Conservation (phyloP, 2,329 filamentous ascomycete genomes). For the Leptodontidium sp. region DNA sequence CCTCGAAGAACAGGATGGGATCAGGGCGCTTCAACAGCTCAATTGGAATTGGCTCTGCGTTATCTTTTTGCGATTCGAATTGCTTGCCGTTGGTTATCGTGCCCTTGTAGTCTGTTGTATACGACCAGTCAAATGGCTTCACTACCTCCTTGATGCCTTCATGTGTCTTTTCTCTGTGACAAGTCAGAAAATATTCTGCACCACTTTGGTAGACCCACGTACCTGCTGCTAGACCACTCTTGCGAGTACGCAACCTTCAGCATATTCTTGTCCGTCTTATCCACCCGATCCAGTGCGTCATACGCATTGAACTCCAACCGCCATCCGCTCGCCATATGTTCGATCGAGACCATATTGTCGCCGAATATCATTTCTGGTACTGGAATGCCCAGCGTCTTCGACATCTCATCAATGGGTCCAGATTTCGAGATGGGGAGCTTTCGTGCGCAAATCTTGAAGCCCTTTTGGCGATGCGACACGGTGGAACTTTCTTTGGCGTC, state of each 20-base stretch:
- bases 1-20: conserved; percentile 95
- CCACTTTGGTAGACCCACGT: neutral
- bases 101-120: conserved; percentile 87
- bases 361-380: conserved; percentile 99
- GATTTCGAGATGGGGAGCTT: conserved; percentile 96
- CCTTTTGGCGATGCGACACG: conserved; percentile 63
- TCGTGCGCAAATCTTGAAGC: conserved; percentile 80
- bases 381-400: conserved; percentile 79
- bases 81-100: conserved; percentile 57
- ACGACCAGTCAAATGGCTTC: conserved; percentile 98
- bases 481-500: conserved; percentile 62
- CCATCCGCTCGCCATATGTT: conserved; percentile 81
- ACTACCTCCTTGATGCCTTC: conserved; percentile 92
- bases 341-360: conserved; percentile 83
- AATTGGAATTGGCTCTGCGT: conserved; percentile 71
- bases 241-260: conserved; percentile 92
- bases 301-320: conserved; percentile 81
- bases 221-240: conserved; percentile 72
- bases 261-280: conserved; percentile 92
- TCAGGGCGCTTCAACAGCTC: conserved; percentile 88
- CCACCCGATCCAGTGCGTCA: conserved; percentile 87
- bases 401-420: conserved; percentile 87
- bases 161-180: conserved; percentile 75
- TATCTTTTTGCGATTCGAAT: conserved; percentile 37
- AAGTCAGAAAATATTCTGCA: conserved; percentile 1